These are phyloP conservation scores for Coniochaeta prunicola DNA, from an alignment of 2,329 filamentous ascomycete genomes.

Conservation along the genomic window DNA sequence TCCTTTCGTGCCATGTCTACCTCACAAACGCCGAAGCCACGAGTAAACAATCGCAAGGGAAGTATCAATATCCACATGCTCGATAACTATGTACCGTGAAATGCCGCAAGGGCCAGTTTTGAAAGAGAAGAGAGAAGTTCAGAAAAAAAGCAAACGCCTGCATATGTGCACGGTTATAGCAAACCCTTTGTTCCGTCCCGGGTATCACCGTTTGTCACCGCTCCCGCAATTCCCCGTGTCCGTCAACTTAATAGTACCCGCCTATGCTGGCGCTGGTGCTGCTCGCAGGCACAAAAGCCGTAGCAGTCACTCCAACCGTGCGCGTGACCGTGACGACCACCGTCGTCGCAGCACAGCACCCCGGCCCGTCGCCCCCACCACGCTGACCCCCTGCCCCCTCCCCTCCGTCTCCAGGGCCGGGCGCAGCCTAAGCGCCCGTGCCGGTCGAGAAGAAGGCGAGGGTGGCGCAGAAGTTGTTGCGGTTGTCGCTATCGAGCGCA, in stretches of 20 bases:
- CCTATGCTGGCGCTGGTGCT: background rate
- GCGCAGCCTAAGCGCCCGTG: slow-evolving; percentile 12
- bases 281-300: background rate
- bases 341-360: background rate
- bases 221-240: background rate
- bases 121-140: background rate
- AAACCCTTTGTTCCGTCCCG: background rate
- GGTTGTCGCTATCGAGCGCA: slow-evolving; percentile 53
- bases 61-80: background rate
- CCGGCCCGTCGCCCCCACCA: background rate
- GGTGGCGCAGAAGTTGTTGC: slow-evolving; percentile 58
- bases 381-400: slow-evolving; percentile 1
- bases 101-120: background rate
- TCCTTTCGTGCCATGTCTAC: background rate
- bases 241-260: background rate
- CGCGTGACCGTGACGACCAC: background rate
- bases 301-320: background rate
- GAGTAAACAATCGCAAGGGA: background rate
- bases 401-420: slow-evolving; percentile 4
- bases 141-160: background rate
- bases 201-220: background rate
- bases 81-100: background rate
- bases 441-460: slow-evolving; percentile 40
- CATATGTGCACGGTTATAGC: background rate
- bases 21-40: background rate